Evolutionary conservation across 768 basidiomycete species (phyloP).

Genomic region (Termitomyces sp.): DNA sequence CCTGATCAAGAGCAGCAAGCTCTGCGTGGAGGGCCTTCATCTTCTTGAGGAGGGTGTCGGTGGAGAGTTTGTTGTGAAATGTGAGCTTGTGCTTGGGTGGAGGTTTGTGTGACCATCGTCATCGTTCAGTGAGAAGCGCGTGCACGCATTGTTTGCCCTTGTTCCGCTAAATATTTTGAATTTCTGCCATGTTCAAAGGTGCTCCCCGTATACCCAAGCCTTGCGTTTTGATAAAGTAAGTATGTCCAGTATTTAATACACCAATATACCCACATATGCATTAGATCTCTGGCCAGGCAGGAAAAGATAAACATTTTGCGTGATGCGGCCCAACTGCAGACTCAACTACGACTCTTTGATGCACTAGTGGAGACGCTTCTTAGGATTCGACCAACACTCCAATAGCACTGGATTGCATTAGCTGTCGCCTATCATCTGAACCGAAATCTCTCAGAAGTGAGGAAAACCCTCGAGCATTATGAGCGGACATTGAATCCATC

Average conservation of each 20-base stretch:
- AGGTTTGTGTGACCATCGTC: constrained; percentile 73
- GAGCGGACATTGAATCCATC: constrained; percentile 50
- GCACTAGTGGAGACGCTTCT: constrained; percentile 78
- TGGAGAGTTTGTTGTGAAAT: constrained; percentile 84
- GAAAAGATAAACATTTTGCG: constrained; percentile 93
- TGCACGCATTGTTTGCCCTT: constrained; percentile 47
- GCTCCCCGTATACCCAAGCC: constrained; percentile 75
- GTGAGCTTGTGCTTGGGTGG: constrained; percentile 60
- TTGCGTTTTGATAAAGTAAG: constrained; percentile 88
- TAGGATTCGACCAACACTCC: constrained; percentile 73
- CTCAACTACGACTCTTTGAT: constrained; percentile 82
- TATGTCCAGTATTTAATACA: constrained; percentile 32
- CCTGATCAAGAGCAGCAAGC: constrained; percentile 85
- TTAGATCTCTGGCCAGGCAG: constrained; percentile 36
- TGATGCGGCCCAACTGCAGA: constrained; percentile 86
- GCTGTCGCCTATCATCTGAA: constrained; percentile 88
- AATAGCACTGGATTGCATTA: constrained; percentile 87
- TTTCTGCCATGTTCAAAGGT: constrained; percentile 37
- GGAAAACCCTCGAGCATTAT: constrained; percentile 71
- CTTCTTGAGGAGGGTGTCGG: constrained; percentile 84
- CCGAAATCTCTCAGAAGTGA: constrained; percentile 69
- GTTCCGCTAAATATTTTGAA: constrained; percentile 20
- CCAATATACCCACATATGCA: constrained; percentile 9
- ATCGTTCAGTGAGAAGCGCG: constrained; percentile 21
- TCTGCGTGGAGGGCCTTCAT: constrained; percentile 76